These are phyloP conservation scores for Backusella morwellensis DNA, from an alignment of 192 early-diverging fungal species.

Conservation along the genomic window DNA sequence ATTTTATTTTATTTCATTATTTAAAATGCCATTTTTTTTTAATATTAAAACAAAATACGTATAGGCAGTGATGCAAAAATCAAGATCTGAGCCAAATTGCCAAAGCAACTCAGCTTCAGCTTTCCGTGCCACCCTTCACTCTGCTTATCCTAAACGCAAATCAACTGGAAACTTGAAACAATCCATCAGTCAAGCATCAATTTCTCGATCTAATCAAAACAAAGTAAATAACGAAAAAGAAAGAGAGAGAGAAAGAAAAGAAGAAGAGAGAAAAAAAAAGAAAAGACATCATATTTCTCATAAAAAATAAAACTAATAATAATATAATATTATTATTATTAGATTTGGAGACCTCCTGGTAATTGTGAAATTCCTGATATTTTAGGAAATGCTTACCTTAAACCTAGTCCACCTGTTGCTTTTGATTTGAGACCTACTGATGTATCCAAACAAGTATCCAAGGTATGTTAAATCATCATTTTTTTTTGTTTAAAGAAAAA, in stretches of 20 bases:
- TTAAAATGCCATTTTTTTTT: not conserved
- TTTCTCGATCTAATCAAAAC: not conserved
- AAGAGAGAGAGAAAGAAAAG: not conserved
- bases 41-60: not conserved
- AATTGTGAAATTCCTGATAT: conserved; percentile 37
- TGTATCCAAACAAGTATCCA: conserved; percentile 25
- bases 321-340: not conserved
- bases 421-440: conserved; percentile 24
- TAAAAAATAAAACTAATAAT: no score
- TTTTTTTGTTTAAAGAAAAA: not conserved
- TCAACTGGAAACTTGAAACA: conserved; percentile 27
- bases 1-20: not conserved
- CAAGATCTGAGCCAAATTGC: conserved; percentile 31
- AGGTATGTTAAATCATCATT: conserved; percentile 10
- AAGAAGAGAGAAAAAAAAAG: not conserved
- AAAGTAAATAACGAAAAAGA: not conserved
- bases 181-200: conserved; percentile 7
- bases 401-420: conserved; percentile 24
- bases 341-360: conserved; percentile 36
- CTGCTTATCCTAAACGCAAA: conserved; percentile 26
- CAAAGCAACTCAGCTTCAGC: not conserved
- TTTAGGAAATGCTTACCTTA: conserved; percentile 34
- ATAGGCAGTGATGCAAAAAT: conserved; percentile 25
- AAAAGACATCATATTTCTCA: conserved; percentile 4
- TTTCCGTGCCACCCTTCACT: conserved; percentile 1